Percentiles rank a stretch among this genome's conserved stretches.
phyloP scores from a whole-genome alignment of 108 stramenopile species.

The Cyclotella distinguenda region DNA sequence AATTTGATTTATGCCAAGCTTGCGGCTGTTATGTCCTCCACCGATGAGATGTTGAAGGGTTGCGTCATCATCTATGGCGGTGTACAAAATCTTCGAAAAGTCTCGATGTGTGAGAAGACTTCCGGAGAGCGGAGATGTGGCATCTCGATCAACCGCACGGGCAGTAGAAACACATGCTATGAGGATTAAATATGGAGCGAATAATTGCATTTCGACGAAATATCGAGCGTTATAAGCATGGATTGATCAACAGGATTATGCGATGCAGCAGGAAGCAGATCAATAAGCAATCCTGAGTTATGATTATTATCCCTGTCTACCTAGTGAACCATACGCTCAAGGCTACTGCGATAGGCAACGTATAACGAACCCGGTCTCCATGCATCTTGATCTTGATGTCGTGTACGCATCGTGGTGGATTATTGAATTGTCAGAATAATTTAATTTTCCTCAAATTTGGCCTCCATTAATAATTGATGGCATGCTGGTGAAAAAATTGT shows the following conservation, averaged over 20 bases:
- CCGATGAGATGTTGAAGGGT: slow-evolving; percentile 2
- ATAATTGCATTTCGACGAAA: background rate
- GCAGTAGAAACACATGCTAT: background rate
- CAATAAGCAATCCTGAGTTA: too few relatives aligned
- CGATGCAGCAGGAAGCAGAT: too few relatives aligned
- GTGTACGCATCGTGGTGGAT: too few relatives aligned
- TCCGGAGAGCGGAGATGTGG: background rate
- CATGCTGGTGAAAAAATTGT: too few relatives aligned
- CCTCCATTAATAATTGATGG: too few relatives aligned
- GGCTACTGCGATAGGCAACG: too few relatives aligned
- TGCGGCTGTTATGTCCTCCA: background rate
- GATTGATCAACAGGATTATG: background rate
- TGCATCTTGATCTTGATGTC: too few relatives aligned
- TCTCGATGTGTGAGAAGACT: slow-evolving; percentile 13
- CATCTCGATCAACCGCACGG: background rate
- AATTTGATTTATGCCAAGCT: background rate
- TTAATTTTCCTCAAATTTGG: too few relatives aligned
- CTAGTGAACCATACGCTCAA: too few relatives aligned
- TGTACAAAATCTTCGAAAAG: slow-evolving; percentile 15
- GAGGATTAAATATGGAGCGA: background rate
- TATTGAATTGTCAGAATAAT: too few relatives aligned
- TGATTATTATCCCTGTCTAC: too few relatives aligned
- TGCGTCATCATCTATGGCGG: slow-evolving; percentile 26
- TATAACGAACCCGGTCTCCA: too few relatives aligned
- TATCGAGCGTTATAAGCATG: background rate